Evolutionary conservation across 371 early-diverging fungal genomes (phyloP), one percentile per base, ranked within the genome.

Genomic region (Rhizopus stolonifer): DNA sequence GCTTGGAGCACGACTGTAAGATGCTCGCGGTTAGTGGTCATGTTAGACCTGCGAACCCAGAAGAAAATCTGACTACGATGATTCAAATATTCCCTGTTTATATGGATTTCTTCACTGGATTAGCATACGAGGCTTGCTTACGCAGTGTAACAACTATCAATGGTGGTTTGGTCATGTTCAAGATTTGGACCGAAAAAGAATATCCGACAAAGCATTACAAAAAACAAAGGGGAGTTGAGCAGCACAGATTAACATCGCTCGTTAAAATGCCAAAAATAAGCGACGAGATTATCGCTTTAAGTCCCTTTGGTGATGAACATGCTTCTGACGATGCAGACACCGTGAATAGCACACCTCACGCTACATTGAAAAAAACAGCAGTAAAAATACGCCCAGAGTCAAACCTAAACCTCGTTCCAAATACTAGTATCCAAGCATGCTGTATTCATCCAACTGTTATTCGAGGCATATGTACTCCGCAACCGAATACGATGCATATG

Each of bases 371-470:
- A 49, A 23, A 32, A 34, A 24, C 13, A 31, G 31, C 33, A 33
- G 19, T 9, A n/a, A 17, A 44, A 49, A 24, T 58, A 11, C 38
- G 56, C 6, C 52, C 52, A 5, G 65, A 60, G n/a, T 70, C 73
- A 1, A 64, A 61, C 11, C 24, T 72, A n/a, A 67, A 65, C 9
- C 38, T 72, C 2, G 43, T 70, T 14, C 52, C 70, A 11, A 58
- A 59, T 34, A 26, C 52, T 1, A 58, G 63, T 13, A 60, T 69
- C n/a, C 42, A 60, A 4, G 56, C 68, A 3, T 74, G 72, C 46
- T 78, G 79, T 42, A 62, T 74, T 6, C 75, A 78, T 45, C 79
- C 74, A 3, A 78, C 79, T 4, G 79, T 78, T 0, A 38, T 78
- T 18, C 56, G 75, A 31, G 69, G 70, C 0, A 58, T 78, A 47